Percentiles rank a stretch among this genome's conserved stretches.
These are phyloP conservation scores for Podospora didyma DNA, from an alignment of 495 filamentous ascomycete genomes.

Conservation along the genomic window DNA sequence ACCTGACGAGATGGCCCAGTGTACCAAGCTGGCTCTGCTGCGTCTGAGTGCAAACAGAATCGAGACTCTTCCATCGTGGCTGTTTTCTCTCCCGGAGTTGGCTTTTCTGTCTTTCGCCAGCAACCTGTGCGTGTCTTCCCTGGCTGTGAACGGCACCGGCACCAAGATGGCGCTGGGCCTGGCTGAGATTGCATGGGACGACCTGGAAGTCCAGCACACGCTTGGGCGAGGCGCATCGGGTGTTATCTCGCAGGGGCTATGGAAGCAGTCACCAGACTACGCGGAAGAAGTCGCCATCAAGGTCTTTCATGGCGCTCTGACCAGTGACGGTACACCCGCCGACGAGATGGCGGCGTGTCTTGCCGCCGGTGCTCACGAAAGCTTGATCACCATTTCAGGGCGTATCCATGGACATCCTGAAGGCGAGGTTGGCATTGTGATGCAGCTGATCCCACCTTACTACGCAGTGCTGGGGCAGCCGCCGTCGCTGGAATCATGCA, in stretches of 20 bases:
- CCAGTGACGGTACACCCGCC: constrained; percentile 37
- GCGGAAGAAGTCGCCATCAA: constrained; percentile 42
- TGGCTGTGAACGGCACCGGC: constrained; percentile 9
- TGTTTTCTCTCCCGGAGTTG: constrained; percentile 39
- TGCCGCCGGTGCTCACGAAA: constrained; percentile 40
- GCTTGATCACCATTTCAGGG: constrained; percentile 40
- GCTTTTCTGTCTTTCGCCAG: constrained; percentile 44
- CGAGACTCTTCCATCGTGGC: constrained; percentile 31
- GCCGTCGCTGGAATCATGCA: constrained; percentile 29
- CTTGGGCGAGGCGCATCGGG: constrained; percentile 36
- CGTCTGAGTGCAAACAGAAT: constrained; percentile 40
- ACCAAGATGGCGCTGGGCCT: constrained; percentile 19
- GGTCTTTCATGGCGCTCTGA: constrained; percentile 38
- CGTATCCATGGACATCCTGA: constrained; percentile 38
- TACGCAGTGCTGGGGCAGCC: constrained; percentile 27
- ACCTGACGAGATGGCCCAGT: constrained; percentile 36
- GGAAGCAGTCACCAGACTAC: constrained; percentile 23
- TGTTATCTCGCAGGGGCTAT: constrained; percentile 33
- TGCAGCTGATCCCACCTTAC: constrained; percentile 28
- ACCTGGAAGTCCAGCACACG: constrained; percentile 29
- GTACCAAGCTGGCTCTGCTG: constrained; percentile 38
- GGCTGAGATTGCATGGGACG: constrained; percentile 34
- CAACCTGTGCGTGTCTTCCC: constrained; percentile 35
- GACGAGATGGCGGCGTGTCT: constrained; percentile 43
- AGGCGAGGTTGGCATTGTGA: constrained; percentile 38